These are phyloP conservation scores for Raddia guianensis DNA, from an alignment of 176 grass and related monocot genomes.

Conservation along the genomic window DNA sequence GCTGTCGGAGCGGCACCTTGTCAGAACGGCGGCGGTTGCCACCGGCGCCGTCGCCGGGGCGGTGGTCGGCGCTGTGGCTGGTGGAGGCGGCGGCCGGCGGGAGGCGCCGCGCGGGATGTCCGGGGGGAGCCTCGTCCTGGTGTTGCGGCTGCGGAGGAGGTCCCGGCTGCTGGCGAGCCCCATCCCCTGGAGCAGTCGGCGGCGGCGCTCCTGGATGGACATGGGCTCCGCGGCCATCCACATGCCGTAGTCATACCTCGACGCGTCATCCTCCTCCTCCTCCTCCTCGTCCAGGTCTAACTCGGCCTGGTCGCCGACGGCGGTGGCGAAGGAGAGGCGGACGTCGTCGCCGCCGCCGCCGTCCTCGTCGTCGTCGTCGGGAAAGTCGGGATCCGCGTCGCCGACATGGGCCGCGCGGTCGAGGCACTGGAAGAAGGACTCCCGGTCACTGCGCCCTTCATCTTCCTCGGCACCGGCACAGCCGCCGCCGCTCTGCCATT, in stretches of 20 bases:
- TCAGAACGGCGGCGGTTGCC: not conserved
- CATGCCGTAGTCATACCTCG: conserved; percentile 52
- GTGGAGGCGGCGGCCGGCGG: not conserved
- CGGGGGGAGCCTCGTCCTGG: conserved; percentile 17
- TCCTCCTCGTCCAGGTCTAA: not conserved
- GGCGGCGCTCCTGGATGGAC: conserved; percentile 67
- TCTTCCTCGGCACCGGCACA: not conserved
- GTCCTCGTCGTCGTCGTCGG: conserved; percentile 37
- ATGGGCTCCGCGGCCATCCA: conserved; percentile 77
- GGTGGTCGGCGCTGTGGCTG: not conserved
- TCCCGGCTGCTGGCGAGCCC: conserved; percentile 67
- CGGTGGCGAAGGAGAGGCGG: conserved; percentile 43
- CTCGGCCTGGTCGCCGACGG: conserved; percentile 29
- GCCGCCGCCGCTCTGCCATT: not conserved
- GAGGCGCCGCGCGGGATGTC: conserved; percentile 20
- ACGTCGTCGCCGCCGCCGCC: conserved; percentile 41
- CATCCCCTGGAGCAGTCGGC: conserved; percentile 53
- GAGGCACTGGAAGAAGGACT: conserved; percentile 59
- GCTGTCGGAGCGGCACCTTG: conserved; percentile 38
- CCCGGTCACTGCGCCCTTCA: not conserved
- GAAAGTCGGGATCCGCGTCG: conserved; percentile 43
- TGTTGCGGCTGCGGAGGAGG: conserved; percentile 48
- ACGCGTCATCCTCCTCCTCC: conserved; percentile 53
- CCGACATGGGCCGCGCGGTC: conserved; percentile 23
- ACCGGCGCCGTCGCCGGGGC: not conserved